Conservation (phyloP, 2,329 filamentous ascomycete genomes). For the Stylonectria norvegica region DNA sequence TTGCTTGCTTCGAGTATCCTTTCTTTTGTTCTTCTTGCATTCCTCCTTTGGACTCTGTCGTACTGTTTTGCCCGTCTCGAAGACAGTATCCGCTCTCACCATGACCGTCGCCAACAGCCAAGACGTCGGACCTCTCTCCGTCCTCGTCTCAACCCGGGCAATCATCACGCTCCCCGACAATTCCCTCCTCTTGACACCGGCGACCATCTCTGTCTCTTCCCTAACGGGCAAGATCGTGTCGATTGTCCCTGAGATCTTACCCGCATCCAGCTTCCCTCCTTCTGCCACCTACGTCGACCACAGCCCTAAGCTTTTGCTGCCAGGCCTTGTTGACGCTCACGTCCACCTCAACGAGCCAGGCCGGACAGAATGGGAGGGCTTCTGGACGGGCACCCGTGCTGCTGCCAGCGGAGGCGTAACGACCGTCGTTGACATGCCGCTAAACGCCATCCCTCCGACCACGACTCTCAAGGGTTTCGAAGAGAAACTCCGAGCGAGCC, state of each 20-base stretch:
- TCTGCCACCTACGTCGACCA: constrained; percentile 77
- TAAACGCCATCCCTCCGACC: constrained; percentile 95
- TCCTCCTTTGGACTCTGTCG: constrained; percentile 9
- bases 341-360: constrained; percentile 98
- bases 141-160: constrained; percentile 80
- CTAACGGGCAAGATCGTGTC: constrained; percentile 79
- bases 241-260: constrained; percentile 71
- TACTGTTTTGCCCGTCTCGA: constrained; percentile 1
- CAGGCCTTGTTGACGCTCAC: constrained; percentile 92
- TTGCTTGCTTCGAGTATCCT: constrained; percentile 1
- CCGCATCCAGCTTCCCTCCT: constrained; percentile 67
- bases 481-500: constrained; percentile 80
- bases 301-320: constrained; percentile 78
- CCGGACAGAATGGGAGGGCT: constrained; percentile 97
- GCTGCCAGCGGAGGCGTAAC: constrained; percentile 95
- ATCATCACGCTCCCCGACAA: constrained; percentile 69
- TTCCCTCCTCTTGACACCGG: constrained; percentile 65
- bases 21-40: constrained; percentile 6
- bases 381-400: constrained; percentile 89
- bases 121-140: constrained; percentile 51
- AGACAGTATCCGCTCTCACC: constrained; percentile 7
- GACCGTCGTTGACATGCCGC: constrained; percentile 94
- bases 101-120: constrained; percentile 31
- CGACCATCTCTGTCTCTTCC: constrained; percentile 77
- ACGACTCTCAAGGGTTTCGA: constrained; percentile 79